Percentiles rank a stretch among this genome's conserved stretches.
phyloP scores from a whole-genome alignment of 129 eudicot genomes.

The Daucus carota region DH1_v3.0 NC_030383.2:48081001-48081500 shows the following conservation, averaged over 20 bases:
- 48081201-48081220: slow-evolving; percentile 6
- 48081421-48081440: slow-evolving; percentile 94
- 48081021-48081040: slow-evolving; percentile 28
- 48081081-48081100: slow-evolving; percentile 83
- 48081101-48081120: slow-evolving; percentile 83
- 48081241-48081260: not conserved
- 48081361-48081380: slow-evolving; percentile 79
- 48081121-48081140: slow-evolving; percentile 99
- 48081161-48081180: slow-evolving; percentile 97
- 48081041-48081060: slow-evolving; percentile 87
- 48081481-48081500: slow-evolving; percentile 96
- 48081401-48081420: slow-evolving; percentile 99
- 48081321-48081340: slow-evolving; percentile 98
- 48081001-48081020: slow-evolving; percentile 1
- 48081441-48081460: slow-evolving; percentile 83
- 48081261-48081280: slow-evolving; percentile 38
- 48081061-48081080: slow-evolving; percentile 84
- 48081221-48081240: not conserved
- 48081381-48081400: slow-evolving; percentile 83
- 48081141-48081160: slow-evolving; percentile 98
- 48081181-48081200: slow-evolving; percentile 52
- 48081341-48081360: slow-evolving; percentile 95
- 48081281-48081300: slow-evolving; percentile 99
- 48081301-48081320: slow-evolving; percentile 90
- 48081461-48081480: slow-evolving; percentile 93